phyloP scores from a whole-genome alignment of 805 yeast species.

The Blastobotrys robertii region DNA sequence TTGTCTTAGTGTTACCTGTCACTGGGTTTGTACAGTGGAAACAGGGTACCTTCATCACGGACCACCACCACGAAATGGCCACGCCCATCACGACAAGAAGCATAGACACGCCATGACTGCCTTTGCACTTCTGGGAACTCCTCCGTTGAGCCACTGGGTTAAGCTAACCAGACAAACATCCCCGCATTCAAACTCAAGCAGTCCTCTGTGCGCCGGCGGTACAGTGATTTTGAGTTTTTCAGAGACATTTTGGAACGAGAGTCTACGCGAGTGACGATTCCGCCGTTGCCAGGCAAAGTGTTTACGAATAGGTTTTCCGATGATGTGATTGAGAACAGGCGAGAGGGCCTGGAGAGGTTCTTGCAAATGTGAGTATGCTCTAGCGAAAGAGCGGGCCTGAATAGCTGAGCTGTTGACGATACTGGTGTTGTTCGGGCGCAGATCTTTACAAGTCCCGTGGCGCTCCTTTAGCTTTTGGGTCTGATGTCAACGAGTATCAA shows the following conservation, averaged over 20 bases:
- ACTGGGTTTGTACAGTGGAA: too few relatives aligned
- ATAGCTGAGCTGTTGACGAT: neutral
- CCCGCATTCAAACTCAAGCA: slow-evolving; percentile 66
- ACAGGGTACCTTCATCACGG: too few relatives aligned
- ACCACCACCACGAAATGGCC: too few relatives aligned
- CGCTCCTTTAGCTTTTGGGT: too few relatives aligned
- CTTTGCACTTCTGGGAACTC: too few relatives aligned
- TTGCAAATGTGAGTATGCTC: slow-evolving; percentile 32
- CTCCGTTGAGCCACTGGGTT: too few relatives aligned
- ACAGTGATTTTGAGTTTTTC: slow-evolving; percentile 81
- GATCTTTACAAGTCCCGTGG: too few relatives aligned
- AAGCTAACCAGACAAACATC: slow-evolving; percentile 52
- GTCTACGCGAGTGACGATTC: slow-evolving; percentile 69
- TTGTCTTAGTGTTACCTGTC: too few relatives aligned
- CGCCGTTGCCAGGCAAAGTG: slow-evolving; percentile 86
- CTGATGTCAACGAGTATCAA: too few relatives aligned
- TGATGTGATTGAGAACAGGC: slow-evolving; percentile 70
- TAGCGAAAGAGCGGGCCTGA: neutral
- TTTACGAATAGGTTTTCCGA: slow-evolving; percentile 68
- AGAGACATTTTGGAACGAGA: slow-evolving; percentile 67
- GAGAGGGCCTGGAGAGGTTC: slow-evolving; percentile 77
- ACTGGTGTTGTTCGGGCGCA: too few relatives aligned
- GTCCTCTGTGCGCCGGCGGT: slow-evolving; percentile 72
- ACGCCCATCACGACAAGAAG: too few relatives aligned
- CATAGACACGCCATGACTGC: too few relatives aligned